These are phyloP conservation scores for Xylariaceae sp. DNA, from an alignment of 2,329 filamentous ascomycete genomes.

Conservation along the genomic window DNA sequence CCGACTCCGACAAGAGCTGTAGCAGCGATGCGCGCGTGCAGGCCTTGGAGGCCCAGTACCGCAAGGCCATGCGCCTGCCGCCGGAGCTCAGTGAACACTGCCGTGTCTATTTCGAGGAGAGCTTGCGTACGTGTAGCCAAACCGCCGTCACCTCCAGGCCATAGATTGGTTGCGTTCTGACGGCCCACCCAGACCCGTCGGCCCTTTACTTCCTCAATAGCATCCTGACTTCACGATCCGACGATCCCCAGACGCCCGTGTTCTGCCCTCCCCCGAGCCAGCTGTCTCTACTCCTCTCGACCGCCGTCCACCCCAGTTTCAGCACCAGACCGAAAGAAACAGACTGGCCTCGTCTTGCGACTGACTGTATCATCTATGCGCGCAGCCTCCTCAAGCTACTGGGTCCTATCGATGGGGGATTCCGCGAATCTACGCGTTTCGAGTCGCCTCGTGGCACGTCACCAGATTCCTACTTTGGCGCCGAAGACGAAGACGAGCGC, in stretches of 20 bases:
- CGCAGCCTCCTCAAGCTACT: slow-evolving; percentile 60
- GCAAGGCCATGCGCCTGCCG: slow-evolving; percentile 51
- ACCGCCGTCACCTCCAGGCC: too few relatives aligned
- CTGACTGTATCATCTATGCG: slow-evolving; percentile 66
- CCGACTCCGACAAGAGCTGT: not conserved
- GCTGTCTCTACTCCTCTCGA: slow-evolving; percentile 71
- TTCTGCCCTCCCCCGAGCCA: slow-evolving; percentile 67
- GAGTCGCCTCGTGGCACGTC: slow-evolving; percentile 25
- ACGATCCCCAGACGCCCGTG: slow-evolving; percentile 34
- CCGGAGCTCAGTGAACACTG: slow-evolving; percentile 62
- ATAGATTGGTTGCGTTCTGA: not conserved
- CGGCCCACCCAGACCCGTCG: slow-evolving; percentile 35
- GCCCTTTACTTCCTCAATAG: slow-evolving; percentile 62
- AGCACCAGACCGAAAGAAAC: slow-evolving; percentile 66
- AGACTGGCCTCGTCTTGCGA: slow-evolving; percentile 59
- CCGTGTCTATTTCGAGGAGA: slow-evolving; percentile 71
- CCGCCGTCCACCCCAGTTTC: slow-evolving; percentile 75
- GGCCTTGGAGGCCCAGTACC: slow-evolving; percentile 37
- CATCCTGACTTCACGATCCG: slow-evolving; percentile 50
- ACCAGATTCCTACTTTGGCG: slow-evolving; percentile 40
- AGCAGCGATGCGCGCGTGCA: not conserved
- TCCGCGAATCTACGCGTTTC: slow-evolving; percentile 72
- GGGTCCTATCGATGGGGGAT: slow-evolving; percentile 65
- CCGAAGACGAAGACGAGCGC: slow-evolving; percentile 45
- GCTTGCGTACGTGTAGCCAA: slow-evolving; percentile 53